Base-by-base conservation (phyloP, 495 filamentous ascomycete species). In the Chaetomidium leptoderma region DNA sequence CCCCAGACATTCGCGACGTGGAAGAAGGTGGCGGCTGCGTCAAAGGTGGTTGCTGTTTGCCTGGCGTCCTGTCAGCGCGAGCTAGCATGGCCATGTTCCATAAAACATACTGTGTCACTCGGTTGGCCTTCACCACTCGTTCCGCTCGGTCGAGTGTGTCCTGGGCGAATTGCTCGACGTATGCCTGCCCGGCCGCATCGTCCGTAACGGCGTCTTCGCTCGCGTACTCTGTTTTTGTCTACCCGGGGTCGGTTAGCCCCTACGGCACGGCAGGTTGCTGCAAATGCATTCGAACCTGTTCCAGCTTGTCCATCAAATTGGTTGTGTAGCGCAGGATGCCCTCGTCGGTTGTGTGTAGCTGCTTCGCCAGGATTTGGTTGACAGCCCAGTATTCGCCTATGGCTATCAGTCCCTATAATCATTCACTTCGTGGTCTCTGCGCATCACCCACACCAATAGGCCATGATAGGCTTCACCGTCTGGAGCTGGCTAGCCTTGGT, bases 21-120 rank as follows among this genome's bases (percentile, higher is more conserved):
- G 55, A 97, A 84, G 70, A 99, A 96, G 0, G 88, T 92, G 0
- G 87, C 86, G 0, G 95, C 91, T 21, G 93, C 95, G 67, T 86
- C 83, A 64, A 99, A 92, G 0, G 92, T 97, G 64, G 92, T 90
- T 62, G 87, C 90, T 1, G 93, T 99, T 82, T 95, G 88, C 60
- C 91, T 95, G 46, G 0, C 23, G 0, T 19, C 6, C 9, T 2
- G 21, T 63, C 44, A 65, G 63, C 48, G 11, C 30, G 14, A 21
- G 0, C 26, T 17, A n/a, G n/a, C 33, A 36, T 40, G 8, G 35
- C 35, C 48, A 32, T 3, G 9, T 7, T 9, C 4, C 11, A 7
- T 9, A 0, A 14, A 6, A 26, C 80, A 37, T 78, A 93, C 91
- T 81, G 86, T 35, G 93, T 91, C 48, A 89, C 91, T 68, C 86